Conservation (phyloP, 139 green algal genomes). For the Coelastrella sp. region DNA sequence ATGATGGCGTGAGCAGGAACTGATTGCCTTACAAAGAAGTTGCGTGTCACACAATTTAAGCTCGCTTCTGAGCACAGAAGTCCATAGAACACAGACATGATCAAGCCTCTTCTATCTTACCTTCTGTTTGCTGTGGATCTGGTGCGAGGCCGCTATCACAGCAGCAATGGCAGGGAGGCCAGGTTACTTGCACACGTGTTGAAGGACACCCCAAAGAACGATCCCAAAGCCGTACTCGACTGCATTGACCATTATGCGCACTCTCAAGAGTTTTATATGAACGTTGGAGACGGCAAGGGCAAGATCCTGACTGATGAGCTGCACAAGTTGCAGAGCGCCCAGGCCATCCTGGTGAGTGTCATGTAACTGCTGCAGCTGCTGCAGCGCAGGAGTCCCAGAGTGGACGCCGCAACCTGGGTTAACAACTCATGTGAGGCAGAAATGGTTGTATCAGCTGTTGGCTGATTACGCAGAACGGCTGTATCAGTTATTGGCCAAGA, state of each 20-base stretch:
- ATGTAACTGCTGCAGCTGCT: not conserved
- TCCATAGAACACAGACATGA: not conserved
- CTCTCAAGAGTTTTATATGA: conserved; percentile 37
- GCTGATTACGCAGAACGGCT: no score
- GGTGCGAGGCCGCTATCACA: not conserved
- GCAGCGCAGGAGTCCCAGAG: not conserved
- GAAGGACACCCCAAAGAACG: not conserved
- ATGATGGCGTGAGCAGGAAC: no score
- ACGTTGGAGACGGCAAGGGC: conserved; percentile 29
- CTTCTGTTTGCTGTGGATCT: conserved; percentile 30
- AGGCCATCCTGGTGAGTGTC: conserved; percentile 25
- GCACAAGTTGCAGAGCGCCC: not conserved
- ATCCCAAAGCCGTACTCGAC: conserved; percentile 25
- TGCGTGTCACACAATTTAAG: no score
- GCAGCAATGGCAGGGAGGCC: conserved; percentile 21
- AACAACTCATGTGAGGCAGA: no score
- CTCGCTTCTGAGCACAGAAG: not conserved
- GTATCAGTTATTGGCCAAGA: no score
- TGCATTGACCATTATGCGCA: conserved; percentile 17
- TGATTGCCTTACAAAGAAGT: not conserved
- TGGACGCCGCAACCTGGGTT: no score
- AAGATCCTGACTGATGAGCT: conserved; percentile 1
- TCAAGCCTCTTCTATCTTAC: conserved; percentile 18
- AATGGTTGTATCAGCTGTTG: no score
- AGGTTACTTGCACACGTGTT: conserved; percentile 11